These are phyloP conservation scores for Thuja plicata DNA, from an alignment of 83 land plant genomes.

Conservation along the genomic window DNA sequence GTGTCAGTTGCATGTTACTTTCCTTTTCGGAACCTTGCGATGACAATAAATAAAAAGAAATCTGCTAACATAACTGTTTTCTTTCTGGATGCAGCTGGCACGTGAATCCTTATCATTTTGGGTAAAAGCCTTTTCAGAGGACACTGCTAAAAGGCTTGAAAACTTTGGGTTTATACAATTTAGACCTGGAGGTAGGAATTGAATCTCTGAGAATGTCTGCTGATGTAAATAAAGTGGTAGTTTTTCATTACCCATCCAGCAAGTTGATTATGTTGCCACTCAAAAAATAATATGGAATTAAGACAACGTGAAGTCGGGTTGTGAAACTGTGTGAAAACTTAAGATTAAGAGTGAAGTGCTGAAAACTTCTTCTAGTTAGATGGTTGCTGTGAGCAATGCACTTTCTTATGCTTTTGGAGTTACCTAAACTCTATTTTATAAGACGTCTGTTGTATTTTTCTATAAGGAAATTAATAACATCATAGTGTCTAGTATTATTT, in stretches of 20 bases:
- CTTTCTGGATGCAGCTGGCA: constrained; percentile 62
- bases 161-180: constrained; percentile 96
- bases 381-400: not conserved
- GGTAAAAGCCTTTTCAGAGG: constrained; percentile 96
- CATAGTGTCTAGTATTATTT: not conserved
- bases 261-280: not conserved
- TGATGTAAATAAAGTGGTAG: not conserved
- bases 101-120: constrained; percentile 95
- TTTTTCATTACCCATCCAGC: not conserved
- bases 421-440: not conserved
- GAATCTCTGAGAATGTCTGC: not conserved
- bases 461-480: not conserved
- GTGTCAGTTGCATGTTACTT: not conserved
- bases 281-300: not conserved
- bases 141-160: constrained; percentile 92
- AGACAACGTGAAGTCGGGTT: not conserved
- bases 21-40: not conserved
- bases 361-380: not conserved
- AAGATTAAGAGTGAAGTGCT: not conserved
- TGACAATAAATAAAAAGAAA: not conserved
- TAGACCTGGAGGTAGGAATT: constrained; percentile 84
- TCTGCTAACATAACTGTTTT: not conserved
- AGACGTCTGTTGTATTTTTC: not conserved
- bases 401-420: not conserved
- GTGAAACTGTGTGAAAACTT: not conserved